Evolutionary conservation across 139 green algal genomes (phyloP), one percentile per base, ranked within the genome.

Genomic region (Tetradesmus obliquus): DNA sequence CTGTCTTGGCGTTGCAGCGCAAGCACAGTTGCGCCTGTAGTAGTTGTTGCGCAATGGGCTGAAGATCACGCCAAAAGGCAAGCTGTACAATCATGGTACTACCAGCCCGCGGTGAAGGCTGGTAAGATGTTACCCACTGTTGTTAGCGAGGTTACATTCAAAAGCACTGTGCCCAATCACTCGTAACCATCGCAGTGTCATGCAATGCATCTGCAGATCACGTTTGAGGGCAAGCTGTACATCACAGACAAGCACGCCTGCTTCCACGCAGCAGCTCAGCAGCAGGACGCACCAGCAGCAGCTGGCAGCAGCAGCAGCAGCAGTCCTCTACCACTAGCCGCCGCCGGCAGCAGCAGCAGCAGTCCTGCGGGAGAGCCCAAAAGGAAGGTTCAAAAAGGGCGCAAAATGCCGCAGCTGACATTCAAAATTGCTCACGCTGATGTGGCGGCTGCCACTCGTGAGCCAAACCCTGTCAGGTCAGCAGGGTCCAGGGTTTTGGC

Each of bases 371-470:
- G 12, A 17, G 17, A 76, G 2, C 1, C 3, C 15, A 24, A 76
- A 76, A 3, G 5, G 66, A 76, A 76, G 66, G 32, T 45, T 45
- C 66, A 19, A 3, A 17, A 76, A 76, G 76, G n/a, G 7, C 76
- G 76, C 8, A 57, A 58, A 13, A 85, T 85, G 80, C 17, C 17
- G 15, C 66, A 55, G 12, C 66, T 62, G 62, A 60, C 76, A 12
- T 82, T 89, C 45, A 82, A 82, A n/a, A 89, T 89, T 55, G 71
- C 62, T 51, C 85, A 89, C 55, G 85, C 85, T 82, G 85, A 89
- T 19, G 85, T 89, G 62, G 51, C 66, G 19, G 76, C 85, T 53
- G 85, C 85, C 32, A 89, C 85, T 1, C 53, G 85, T 17, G 76
- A 82, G 76, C 76, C 76, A 82, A 82, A 82, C 76, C 76, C 76